Evolutionary conservation across 345 rosid genomes (phyloP), one percentile per base, ranked within the genome.

Genomic region (Barbarea vulgaris): DNA sequence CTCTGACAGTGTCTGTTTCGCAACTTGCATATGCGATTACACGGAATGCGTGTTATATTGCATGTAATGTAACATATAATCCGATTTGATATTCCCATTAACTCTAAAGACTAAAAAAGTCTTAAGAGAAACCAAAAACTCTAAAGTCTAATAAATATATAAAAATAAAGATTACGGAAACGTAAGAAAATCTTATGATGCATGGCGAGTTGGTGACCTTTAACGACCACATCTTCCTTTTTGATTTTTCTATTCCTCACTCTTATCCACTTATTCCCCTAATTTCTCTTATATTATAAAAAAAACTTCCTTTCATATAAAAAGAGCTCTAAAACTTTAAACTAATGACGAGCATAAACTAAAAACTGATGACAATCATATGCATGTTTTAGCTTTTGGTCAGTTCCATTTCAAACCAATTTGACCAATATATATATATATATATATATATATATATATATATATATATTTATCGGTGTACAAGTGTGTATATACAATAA

Each of bases 101-200:
- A 52, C 22, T 39, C 46, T 14, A 39, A 73, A n/a, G n/a, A n/a
- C n/a, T n/a, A n/a, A n/a, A n/a, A n/a, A 64, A 64, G 46, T 53
- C 56, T 64, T 14, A 44, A 10, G 22, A 58, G 17, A 60, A 36
- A 19, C 28, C 47, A 60, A 22, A 11, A 47, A 47, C 13, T 24
- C 46, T 14, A 36, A 50, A 67, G 47, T 59, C 68, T 67, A 10
- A 36, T 17, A 17, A 18, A 53, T 68, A 61, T n/a, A n/a, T n/a
- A n/a, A n/a, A 42, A 42, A 60, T 52, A 60, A 22, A 69, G 69
- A 75, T 75, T 60, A 75, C 30, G 73, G 2, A 50, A 61, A 52
- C 79, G 79, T 76, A 69, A 76, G 79, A 54, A 37, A 76, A 76
- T 69, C 69, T 61, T 69, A 42, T 52, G 57, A 68, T 60, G 74